Evolutionary conservation across 108 stramenopile genomes (phyloP).

Genomic region (Pseudonitzschia pungens): DNA sequence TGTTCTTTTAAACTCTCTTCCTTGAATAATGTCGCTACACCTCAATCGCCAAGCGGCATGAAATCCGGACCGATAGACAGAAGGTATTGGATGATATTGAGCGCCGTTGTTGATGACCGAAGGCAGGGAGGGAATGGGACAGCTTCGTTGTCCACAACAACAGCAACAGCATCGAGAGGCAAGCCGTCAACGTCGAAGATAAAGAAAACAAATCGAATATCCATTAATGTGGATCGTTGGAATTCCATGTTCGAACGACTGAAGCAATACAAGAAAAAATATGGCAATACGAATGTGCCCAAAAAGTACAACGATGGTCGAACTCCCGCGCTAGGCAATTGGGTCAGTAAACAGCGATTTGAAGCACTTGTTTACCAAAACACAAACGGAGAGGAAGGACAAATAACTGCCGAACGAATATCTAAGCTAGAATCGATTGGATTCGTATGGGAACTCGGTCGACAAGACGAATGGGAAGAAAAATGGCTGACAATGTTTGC

Average conservation of each 20-base stretch:
- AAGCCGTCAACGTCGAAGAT: background rate
- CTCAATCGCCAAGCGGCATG: background rate
- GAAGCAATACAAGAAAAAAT: slow-evolving; percentile 17
- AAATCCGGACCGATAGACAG: background rate
- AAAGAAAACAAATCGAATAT: slow-evolving; percentile 3
- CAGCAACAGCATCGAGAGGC: background rate
- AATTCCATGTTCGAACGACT: slow-evolving; percentile 13
- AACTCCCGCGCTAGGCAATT: slow-evolving; percentile 6
- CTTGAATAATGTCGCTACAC: background rate
- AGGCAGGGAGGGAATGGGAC: background rate
- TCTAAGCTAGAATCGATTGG: slow-evolving; percentile 15
- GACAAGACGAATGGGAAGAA: slow-evolving; percentile 8
- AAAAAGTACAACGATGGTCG: slow-evolving; percentile 8
- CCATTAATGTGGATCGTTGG: slow-evolving; percentile 10
- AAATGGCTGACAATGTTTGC: slow-evolving; percentile 8
- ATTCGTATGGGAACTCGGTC: slow-evolving; percentile 2
- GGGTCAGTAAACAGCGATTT: slow-evolving; percentile 15
- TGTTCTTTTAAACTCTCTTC: background rate
- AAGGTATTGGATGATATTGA: slow-evolving; percentile 7
- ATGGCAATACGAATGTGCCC: slow-evolving; percentile 18
- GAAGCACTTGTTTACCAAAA: slow-evolving; percentile 8
- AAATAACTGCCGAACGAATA: background rate
- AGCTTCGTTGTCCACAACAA: background rate
- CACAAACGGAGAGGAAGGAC: slow-evolving; percentile 6
- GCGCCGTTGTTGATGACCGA: background rate